phyloP scores from a whole-genome alignment of 805 yeast genomes.

The Debaryomyces hansenii region DNA sequence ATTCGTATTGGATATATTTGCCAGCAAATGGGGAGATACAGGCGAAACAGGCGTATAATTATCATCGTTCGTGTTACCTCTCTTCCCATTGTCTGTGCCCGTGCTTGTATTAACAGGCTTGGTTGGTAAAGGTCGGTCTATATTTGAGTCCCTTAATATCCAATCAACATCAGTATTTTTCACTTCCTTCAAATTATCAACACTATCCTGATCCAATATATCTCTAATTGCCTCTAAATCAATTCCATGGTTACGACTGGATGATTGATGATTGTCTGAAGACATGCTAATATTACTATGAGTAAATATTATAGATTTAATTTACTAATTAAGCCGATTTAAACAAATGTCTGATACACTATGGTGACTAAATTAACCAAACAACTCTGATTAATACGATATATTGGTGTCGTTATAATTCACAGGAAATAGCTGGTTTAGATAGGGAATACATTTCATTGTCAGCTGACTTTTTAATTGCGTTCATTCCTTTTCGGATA shows the following conservation, averaged over 20 bases:
- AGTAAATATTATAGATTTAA: neutral
- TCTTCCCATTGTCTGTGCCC: neutral
- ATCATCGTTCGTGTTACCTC: neutral
- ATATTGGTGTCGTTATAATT: too few species aligned
- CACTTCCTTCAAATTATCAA: slow-evolving; percentile 27
- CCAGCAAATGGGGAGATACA: slow-evolving; percentile 18
- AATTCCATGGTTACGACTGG: slow-evolving; percentile 1
- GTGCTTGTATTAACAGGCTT: neutral
- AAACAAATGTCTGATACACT: too few species aligned
- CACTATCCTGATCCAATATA: slow-evolving; percentile 21
- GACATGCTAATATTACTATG: slow-evolving; percentile 1
- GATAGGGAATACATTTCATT: too few species aligned
- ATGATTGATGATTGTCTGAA: slow-evolving; percentile 1
- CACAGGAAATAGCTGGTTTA: too few species aligned
- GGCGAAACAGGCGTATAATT: slow-evolving; percentile 4
- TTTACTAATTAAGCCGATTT: too few species aligned
- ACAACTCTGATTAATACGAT: too few species aligned
- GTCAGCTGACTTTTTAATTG: too few species aligned
- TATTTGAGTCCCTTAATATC: slow-evolving; percentile 44
- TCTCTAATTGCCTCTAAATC: slow-evolving; percentile 21
- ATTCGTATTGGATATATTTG: slow-evolving; percentile 33
- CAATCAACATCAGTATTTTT: slow-evolving; percentile 49
- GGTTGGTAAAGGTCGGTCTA: slow-evolving; percentile 2
- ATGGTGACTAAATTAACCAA: too few species aligned
- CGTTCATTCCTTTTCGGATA: too few species aligned